These are phyloP conservation scores for Tilletia setariae DNA, from an alignment of 1,284 basidiomycete genomes.

Conservation along the genomic window DNA sequence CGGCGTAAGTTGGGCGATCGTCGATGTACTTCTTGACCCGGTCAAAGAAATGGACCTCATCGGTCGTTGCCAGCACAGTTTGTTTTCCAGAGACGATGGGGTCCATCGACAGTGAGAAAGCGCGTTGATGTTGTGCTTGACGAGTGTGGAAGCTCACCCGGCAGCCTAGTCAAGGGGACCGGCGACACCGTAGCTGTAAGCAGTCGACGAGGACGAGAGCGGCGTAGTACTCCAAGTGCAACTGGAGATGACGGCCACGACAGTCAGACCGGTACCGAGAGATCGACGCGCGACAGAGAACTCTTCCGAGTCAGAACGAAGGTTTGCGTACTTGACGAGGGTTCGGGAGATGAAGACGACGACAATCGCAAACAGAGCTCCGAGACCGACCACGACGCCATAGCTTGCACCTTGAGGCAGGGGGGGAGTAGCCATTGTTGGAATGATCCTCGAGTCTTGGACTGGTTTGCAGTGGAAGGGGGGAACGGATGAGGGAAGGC, in stretches of 20 bases:
- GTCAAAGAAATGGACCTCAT: slow-evolving; percentile 91
- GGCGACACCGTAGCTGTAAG: slow-evolving; percentile 46
- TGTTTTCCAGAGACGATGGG: neutral
- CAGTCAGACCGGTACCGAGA: slow-evolving; percentile 17
- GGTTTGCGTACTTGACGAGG: slow-evolving; percentile 23
- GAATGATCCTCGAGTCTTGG: neutral
- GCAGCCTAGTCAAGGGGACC: slow-evolving; percentile 43
- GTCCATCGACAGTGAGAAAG: no score
- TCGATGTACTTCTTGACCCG: slow-evolving; percentile 79
- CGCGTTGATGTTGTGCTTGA: slow-evolving; percentile 26
- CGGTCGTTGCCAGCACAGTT: slow-evolving; percentile 64
- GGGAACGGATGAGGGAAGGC: neutral
- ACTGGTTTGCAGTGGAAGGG: neutral
- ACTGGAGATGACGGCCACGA: slow-evolving; percentile 16
- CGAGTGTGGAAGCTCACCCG: slow-evolving; percentile 8
- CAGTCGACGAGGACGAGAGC: slow-evolving; percentile 31
- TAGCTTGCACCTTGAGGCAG: slow-evolving; percentile 6
- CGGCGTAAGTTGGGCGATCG: slow-evolving; percentile 84
- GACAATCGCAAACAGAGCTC: slow-evolving; percentile 47
- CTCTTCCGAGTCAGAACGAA: slow-evolving; percentile 20
- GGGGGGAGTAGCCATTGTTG: neutral
- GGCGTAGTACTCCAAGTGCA: slow-evolving; percentile 17
- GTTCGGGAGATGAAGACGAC: slow-evolving; percentile 25
- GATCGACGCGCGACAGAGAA: slow-evolving; percentile 26
- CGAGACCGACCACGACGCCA: slow-evolving; percentile 50